phyloP scores from a whole-genome alignment of 345 rosid genomes.

The Erodium maritimum region DNA sequence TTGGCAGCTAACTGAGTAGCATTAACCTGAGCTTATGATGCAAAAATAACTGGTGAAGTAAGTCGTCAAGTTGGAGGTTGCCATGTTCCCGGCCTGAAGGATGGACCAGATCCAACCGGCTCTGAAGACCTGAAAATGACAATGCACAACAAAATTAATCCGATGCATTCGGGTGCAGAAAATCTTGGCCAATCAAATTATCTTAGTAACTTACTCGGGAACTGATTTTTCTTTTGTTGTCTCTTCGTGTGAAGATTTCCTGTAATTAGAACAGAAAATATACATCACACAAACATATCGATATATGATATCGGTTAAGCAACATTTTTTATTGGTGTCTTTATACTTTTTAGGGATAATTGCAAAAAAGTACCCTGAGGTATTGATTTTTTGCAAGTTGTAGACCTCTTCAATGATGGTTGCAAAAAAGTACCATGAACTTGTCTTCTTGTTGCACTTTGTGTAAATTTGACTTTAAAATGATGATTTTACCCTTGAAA shows the following conservation, averaged over 20 bases:
- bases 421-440: no score
- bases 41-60: not conserved
- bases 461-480: no score
- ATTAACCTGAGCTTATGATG: not conserved
- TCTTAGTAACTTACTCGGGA: constrained; percentile 29
- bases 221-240: constrained; percentile 18
- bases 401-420: no score
- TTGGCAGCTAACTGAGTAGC: not conserved
- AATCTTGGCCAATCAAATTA: not conserved
- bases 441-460: no score
- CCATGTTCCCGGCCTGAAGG: constrained; percentile 89
- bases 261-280: constrained; percentile 10
- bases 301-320: no score
- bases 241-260: constrained; percentile 18
- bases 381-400: no score
- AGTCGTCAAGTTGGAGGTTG: constrained; percentile 66
- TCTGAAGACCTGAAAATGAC: constrained; percentile 50
- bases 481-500: no score
- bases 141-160: not conserved
- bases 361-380: no score
- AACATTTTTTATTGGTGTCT: no score
- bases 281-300: not conserved
- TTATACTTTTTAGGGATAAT: no score
- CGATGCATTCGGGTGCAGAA: not conserved
- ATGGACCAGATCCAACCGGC: constrained; percentile 77